Base-by-base conservation (phyloP, 1,139 yeast species). In the Suhomyces bokatorum region DNA sequence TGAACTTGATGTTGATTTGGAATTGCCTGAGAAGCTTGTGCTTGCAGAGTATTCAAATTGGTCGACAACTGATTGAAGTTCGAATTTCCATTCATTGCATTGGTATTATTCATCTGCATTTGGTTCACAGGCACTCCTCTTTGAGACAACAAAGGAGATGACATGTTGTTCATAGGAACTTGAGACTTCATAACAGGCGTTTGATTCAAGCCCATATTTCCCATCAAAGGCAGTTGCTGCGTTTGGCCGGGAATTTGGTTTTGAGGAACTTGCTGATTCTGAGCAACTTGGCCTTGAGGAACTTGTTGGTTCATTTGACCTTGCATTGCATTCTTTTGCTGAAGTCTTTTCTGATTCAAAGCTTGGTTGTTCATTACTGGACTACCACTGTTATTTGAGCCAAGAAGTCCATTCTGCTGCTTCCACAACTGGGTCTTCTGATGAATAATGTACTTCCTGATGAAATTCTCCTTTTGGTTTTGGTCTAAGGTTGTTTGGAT, bases 351-450 rank as follows among this genome's bases (percentile, higher is more conserved):
- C 20, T 40, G 39, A 15, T 33, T 32, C 36, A 31, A 11, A 6
- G 46, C 40, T 12, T 39, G 45, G 28, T 36, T 42, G 26, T 44
- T 46, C 43, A 46, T 36, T 1, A 27, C 46, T 13, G 47, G 43
- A 34, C 43, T 41, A 4, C 34, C 42, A 26, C 27, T 41, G 11
- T 28, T 37, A 26, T 40, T 47, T 38, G 47, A 54, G 7, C 50
- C 48, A 7, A 49, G 48, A 37, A 58, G 62, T 2, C 63, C 65
- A 44, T 63, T 62, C 46, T 67, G 70, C 38, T 72, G 75, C 43
- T 69, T 70, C 75, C 75, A 70, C n/a, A 63, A 58, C 32, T 60
- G 64, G 4, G 69, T 59, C 51, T 73, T 74, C 48, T 73, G 77
- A 51, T 73, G 77, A 26, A 64, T 55, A 39, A 74, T 72, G 53